Base-by-base conservation (phyloP, 176 grass and related monocot species). In the Thalia dealbata region DNA sequence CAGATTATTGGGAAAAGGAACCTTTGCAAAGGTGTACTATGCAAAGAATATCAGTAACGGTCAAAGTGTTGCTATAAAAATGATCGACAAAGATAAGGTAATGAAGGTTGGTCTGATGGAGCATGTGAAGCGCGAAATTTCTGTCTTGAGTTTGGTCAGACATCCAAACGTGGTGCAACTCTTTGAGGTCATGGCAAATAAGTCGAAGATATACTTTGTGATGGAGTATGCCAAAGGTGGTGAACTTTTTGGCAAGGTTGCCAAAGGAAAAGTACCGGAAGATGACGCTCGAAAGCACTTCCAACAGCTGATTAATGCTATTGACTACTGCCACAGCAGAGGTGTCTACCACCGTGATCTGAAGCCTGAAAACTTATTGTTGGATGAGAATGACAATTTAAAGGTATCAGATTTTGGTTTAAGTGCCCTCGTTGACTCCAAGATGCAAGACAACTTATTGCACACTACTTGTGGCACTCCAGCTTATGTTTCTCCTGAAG, bases 361-460 rank as follows among this genome's bases (percentile, higher is more conserved):
- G 75, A 97, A 97, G 75, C 93, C 87, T 16, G 93, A 96, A 79
- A 96, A 96, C 78, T 73, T 92, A 50, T 82, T 96, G 10, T 73
- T 97, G 50, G 93, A 97, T 84, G 93, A 97, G 32, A 73, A 84
- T 75, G 89, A 90, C 72, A 88, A 97, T 72, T 79, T 97, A 30
- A 91, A 92, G 82, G 89, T 97, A 13, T 88, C 93, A n/a, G 93
- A 97, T 88, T 97, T 97, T 88, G 93, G 93, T 50, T 70, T 97
- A 32, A 97, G 93, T 84, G 89, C 93, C 30, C 75, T 92, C 29
- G 78, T 80, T 14, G 93, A 97, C 32, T 97, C 85, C 12, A 88
- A 82, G 58, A 92, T 85, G 70, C 84, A 88, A 78, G 93, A 97
- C 78, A 85, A 82, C 75, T 77, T 92, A 19, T 74, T 97, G 22